Evolutionary conservation across 305 asterid species (phyloP), one percentile per base, ranked within the genome.

Genomic region (Fraxinus sp.): DNA sequence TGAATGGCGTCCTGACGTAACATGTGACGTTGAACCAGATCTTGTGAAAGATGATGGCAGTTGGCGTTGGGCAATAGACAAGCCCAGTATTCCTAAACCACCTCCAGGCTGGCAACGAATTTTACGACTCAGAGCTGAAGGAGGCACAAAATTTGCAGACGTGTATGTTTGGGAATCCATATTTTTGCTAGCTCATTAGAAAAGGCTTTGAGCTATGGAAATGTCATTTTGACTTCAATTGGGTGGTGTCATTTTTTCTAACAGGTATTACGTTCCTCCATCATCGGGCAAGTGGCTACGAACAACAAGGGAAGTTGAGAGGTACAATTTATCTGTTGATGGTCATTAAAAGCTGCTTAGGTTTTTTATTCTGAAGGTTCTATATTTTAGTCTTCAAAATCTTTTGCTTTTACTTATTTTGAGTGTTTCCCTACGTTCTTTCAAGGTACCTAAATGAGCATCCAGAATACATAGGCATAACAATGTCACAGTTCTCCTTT

Each of bases 11-110:
- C 91, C 93, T 7, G 87, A 91, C 18, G 74, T 89, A 76, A 88
- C 94, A 24, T 95, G 98, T 81, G 92, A 89, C 30, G 94, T 89
- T 78, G 91, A 92, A 68, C 89, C 96, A 44, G 98, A 94, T 81
- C 87, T 94, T 37, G 83, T 49, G 28, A 95, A 92, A 88, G 98
- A 94, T 52, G 62, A 52, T 87, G 93, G 92, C 35, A 90, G 93
- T 75, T 88, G 96, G 89, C 91, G 90, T 80, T 95, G 99, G 99
- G 98, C 98, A 7, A 95, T 95, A 62, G 98, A 94, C 85, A 91
- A 88, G 74, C 97, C 97, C 20, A 90, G 85, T 82, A 94, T 95
- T 83, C 84, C 96, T 83, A 91, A 82, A 79, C 94, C 98, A 4
- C 99, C 98, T 78, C 88, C 88, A 11, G 97, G 98, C 20, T 95